A percentile compares a stretch with the other conserved stretches of the same genome.
phyloP scores from a whole-genome alignment of 495 filamentous ascomycete genomes.

The Patellaria atrata region DNA sequence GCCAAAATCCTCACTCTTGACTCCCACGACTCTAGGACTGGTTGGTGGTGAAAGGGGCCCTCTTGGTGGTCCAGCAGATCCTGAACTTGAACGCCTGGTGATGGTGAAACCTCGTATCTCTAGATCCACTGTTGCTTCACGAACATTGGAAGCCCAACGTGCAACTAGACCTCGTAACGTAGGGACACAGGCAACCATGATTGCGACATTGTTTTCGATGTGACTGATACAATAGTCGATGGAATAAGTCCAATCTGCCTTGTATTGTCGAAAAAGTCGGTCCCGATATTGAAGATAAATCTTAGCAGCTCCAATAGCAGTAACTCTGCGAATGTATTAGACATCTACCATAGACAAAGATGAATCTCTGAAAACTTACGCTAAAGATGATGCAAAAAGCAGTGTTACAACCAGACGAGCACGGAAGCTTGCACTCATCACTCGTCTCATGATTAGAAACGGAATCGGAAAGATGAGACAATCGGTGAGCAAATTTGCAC shows the following conservation, averaged over 20 bases:
- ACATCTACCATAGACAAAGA: neutral
- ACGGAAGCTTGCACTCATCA: constrained; percentile 18
- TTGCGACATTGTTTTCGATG: constrained; percentile 20
- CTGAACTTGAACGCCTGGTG: too few species aligned
- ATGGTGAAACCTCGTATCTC: constrained; percentile 12
- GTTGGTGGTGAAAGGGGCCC: too few species aligned
- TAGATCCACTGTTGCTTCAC: constrained; percentile 14
- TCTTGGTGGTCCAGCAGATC: too few species aligned
- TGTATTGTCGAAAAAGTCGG: constrained; percentile 11
- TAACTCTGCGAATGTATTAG: constrained; percentile 13
- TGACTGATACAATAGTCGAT: constrained; percentile 21
- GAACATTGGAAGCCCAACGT: constrained; percentile 18
- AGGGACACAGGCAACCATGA: constrained; percentile 17
- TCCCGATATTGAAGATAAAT: constrained; percentile 18
- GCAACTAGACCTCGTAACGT: constrained; percentile 18
- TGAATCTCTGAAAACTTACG: constrained; percentile 5
- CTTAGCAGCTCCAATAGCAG: constrained; percentile 15
- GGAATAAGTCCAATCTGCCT: constrained; percentile 18
- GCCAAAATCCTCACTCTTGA: too few species aligned
- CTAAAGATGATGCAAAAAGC: constrained; percentile 17
- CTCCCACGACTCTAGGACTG: too few species aligned
- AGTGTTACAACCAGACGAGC: constrained; percentile 16
- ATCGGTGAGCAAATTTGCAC: constrained; percentile 17
- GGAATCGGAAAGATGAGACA: constrained; percentile 18
- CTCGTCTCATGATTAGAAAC: constrained; percentile 15